A percentile compares a stretch with the other conserved stretches of the same genome.
phyloP scores from a whole-genome alignment of 129 eudicot genomes.

The Helianthus annuus region HanXRQr2.0-SUNRISE NC_035436.2:36466443-36466942 shows the following conservation, averaged over 20 bases:
- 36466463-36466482: constrained; percentile 9
- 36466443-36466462: not conserved
- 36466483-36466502: not conserved
- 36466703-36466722: not conserved
- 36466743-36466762: constrained; percentile 52
- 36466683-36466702: constrained; percentile 19
- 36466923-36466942: not conserved
- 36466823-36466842: constrained; percentile 49
- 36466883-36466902: constrained; percentile 31
- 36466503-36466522: constrained; percentile 11
- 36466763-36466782: constrained; percentile 40
- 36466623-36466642: constrained; percentile 47
- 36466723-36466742: constrained; percentile 47
- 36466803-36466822: constrained; percentile 44
- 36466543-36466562: constrained; percentile 52
- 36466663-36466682: constrained; percentile 31
- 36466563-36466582: constrained; percentile 40
- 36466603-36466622: constrained; percentile 55
- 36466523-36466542: constrained; percentile 14
- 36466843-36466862: constrained; percentile 52
- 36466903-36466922: not conserved
- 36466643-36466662: constrained; percentile 25
- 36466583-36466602: constrained; percentile 44
- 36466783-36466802: constrained; percentile 43
- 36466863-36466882: constrained; percentile 38